Conservation (phyloP, 202 grass and related monocot genomes). For the Dendrocalamus latiflorus region DNA sequence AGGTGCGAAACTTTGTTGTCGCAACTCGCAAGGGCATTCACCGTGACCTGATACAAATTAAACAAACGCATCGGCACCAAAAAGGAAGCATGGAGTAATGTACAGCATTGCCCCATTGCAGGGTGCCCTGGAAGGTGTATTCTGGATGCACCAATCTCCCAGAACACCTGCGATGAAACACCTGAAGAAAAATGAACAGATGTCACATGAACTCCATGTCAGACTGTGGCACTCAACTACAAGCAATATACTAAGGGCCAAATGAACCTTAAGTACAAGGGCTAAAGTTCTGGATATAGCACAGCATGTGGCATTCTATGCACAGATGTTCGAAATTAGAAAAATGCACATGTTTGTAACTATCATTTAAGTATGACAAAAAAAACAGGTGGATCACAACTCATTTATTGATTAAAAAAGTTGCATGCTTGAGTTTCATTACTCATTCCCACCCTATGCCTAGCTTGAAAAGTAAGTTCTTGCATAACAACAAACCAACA, state of each 20-base stretch:
- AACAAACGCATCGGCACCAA: neutral
- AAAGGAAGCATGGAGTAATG: neutral
- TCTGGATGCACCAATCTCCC: conserved; percentile 18
- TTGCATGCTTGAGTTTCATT: neutral
- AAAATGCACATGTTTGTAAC: neutral
- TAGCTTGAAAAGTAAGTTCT: neutral
- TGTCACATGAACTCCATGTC: neutral
- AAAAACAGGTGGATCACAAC: neutral
- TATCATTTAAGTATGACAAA: neutral
- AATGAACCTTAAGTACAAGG: neutral
- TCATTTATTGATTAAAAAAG: neutral
- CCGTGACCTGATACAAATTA: neutral
- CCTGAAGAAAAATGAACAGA: conserved; percentile 18
- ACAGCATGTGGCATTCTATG: neutral
- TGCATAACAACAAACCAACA: neutral
- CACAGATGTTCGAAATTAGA: neutral
- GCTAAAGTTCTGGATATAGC: neutral
- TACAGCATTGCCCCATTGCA: neutral
- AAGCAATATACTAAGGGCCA: neutral
- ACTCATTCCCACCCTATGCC: neutral
- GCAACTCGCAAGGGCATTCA: neutral
- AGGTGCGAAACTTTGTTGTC: neutral
- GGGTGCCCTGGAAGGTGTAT: conserved; percentile 4
- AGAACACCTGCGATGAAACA: conserved; percentile 5
- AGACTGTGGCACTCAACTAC: no score